Conservation (phyloP, 2,329 filamentous ascomycete species). For the Annulohypoxylon truncatum region DNA sequence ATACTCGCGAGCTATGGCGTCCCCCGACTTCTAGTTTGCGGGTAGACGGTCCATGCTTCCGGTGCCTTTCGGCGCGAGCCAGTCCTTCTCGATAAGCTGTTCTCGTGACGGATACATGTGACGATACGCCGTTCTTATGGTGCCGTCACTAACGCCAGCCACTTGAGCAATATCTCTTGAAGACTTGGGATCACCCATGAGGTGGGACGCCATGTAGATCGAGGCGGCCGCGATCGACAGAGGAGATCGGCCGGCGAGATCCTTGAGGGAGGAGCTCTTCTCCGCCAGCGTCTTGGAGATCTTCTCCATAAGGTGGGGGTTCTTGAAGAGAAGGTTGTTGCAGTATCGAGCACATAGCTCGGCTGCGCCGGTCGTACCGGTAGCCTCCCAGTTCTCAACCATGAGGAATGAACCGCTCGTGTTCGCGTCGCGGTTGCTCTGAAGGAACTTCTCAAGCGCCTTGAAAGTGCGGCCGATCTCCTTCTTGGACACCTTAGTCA, state of each 20-base stretch:
- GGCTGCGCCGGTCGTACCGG: conserved; percentile 80
- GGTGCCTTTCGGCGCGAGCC: conserved; percentile 74
- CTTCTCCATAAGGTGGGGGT: conserved; percentile 78
- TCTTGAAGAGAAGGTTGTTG: conserved; percentile 80
- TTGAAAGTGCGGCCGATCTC: conserved; percentile 98
- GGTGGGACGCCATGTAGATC: conserved; percentile 93
- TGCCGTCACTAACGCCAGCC: conserved; percentile 93
- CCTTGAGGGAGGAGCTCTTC: conserved; percentile 79
- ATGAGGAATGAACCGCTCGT: conserved; percentile 61
- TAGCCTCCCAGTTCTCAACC: conserved; percentile 78
- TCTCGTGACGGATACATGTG: conserved; percentile 81
- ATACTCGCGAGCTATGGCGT: not conserved
- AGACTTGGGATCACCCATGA: conserved; percentile 81
- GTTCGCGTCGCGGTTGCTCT: conserved; percentile 75
- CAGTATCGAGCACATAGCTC: conserved; percentile 92
- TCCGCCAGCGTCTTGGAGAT: conserved; percentile 83
- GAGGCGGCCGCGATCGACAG: conserved; percentile 94
- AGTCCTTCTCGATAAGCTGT: conserved; percentile 78
- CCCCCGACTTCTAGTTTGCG: conserved; percentile 55
- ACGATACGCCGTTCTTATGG: conserved; percentile 95
- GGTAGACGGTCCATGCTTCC: conserved; percentile 80
- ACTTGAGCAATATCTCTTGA: conserved; percentile 89
- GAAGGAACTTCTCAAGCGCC: conserved; percentile 86
- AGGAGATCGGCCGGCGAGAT: conserved; percentile 91
- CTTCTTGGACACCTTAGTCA: conserved; percentile 96